These are phyloP conservation scores for Nakazawaea ambrosiae DNA, from an alignment of 805 yeast species.

Conservation along the genomic window DNA sequence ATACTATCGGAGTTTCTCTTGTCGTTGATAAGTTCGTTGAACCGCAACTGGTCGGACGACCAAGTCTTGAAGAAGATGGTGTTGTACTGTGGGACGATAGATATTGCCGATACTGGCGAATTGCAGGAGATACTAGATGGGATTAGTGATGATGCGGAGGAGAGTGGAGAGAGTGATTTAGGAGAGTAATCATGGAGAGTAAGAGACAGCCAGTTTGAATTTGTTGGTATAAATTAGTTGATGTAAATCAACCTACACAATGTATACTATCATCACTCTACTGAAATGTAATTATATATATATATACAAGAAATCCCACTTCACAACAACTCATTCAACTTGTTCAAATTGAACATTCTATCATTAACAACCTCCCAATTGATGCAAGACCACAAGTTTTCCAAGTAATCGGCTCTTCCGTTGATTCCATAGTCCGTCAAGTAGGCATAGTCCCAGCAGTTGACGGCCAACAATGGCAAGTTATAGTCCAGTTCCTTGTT, in stretches of 20 bases:
- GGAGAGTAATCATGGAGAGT: no score
- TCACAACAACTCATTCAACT: constrained; percentile 5
- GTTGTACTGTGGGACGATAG: constrained; percentile 11
- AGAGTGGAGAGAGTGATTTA: no score
- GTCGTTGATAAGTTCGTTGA: constrained; percentile 25
- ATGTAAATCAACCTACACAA: no score
- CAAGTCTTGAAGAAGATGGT: constrained; percentile 18
- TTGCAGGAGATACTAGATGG: no score
- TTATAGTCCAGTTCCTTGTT: constrained; percentile 47
- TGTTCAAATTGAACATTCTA: constrained; percentile 21
- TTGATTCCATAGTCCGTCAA: constrained; percentile 74
- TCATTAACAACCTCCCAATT: constrained; percentile 76
- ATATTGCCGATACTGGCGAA: not conserved
- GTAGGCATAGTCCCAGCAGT: constrained; percentile 89
- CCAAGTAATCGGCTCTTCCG: constrained; percentile 70
- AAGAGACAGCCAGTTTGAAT: no score
- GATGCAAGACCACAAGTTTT: constrained; percentile 68
- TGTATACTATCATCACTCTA: no score
- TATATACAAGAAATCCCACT: constrained; percentile 1
- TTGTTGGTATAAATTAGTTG: no score
- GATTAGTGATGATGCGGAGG: no score
- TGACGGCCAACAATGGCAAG: constrained; percentile 70
- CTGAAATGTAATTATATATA: not conserved
- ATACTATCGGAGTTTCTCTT: constrained; percentile 21
- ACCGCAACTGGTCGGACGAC: constrained; percentile 26